These are phyloP conservation scores for Penicillium psychrosexuale DNA, from an alignment of 2,329 filamentous ascomycete genomes.

Conservation along the genomic window DNA sequence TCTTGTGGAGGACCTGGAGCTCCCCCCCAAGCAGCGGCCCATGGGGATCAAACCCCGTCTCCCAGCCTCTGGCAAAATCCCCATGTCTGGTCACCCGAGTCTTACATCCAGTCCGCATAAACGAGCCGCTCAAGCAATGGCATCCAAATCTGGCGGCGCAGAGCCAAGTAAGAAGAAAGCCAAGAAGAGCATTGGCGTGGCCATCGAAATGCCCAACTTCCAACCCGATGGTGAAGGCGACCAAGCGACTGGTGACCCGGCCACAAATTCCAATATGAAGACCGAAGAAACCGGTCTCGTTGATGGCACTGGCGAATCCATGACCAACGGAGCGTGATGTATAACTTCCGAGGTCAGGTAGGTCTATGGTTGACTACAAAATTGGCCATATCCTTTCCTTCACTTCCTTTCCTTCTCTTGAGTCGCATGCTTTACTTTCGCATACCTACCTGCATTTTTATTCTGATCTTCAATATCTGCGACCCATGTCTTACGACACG, in stretches of 20 bases:
- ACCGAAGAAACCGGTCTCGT: slow-evolving; percentile 25
- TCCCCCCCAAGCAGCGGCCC: slow-evolving; percentile 81
- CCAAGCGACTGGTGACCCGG: slow-evolving; percentile 20
- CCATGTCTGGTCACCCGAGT: slow-evolving; percentile 30
- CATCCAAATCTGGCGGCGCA: slow-evolving; percentile 26
- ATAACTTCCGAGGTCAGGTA: slow-evolving; percentile 29
- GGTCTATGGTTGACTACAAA: slow-evolving; percentile 28
- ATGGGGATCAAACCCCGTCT: slow-evolving; percentile 44
- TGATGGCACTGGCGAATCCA: slow-evolving; percentile 28
- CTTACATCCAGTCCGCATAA: slow-evolving; percentile 42
- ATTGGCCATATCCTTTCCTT: not conserved
- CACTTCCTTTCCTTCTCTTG: not conserved
- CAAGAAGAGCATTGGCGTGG: slow-evolving; percentile 41
- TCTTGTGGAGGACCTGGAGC: slow-evolving; percentile 88
- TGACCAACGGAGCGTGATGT: slow-evolving; percentile 6
- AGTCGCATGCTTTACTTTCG: not conserved
- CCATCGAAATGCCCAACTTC: slow-evolving; percentile 26
- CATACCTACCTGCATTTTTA: not conserved
- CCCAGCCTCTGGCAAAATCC: slow-evolving; percentile 48
- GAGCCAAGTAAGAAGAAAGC: slow-evolving; percentile 45
- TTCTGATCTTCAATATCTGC: not conserved
- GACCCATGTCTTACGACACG: not conserved
- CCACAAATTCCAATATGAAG: slow-evolving; percentile 13
- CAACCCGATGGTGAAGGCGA: slow-evolving; percentile 28
- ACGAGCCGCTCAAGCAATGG: slow-evolving; percentile 34